Base-by-base conservation (phyloP, 345 rosid species). In the Turnera subulata region DNA sequence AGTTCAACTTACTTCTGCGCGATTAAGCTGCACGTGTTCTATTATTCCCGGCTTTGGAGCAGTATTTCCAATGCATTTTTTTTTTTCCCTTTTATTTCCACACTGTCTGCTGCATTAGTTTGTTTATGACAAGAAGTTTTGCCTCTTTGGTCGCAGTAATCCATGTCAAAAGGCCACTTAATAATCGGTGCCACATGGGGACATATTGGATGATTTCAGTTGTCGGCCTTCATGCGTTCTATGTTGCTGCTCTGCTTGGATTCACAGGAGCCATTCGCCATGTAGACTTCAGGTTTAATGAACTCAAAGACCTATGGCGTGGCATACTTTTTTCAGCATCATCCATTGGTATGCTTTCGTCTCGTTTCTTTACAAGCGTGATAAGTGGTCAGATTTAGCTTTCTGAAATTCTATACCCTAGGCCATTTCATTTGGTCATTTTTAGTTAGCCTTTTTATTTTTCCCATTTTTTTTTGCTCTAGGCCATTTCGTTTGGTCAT, bases 261-360 rank as follows among this genome's bases (percentile, higher is more conserved):
- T 82, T 85, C 62, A 80, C 86, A 8, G 62, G 78, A 52, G 83
- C 85, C 0, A 67, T 88, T 65, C 82, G 81, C 35, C 98, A 85
- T 67, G 73, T 91, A 52, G 95, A 91, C 69, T 91, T 91, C 67
- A 77, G 86, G 39, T 91, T 91, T 72, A 81, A 88, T 51, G 95
- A 91, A 69, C 81, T 91, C 70, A 88, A 61, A 76, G 92, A 91
- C 74, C 88, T 85, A 46, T 85, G 89, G 98, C 70, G 68, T 58
- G 98, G 94, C 43, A 88, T 88, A 52, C 78, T 82, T 33, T 76
- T 91, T 68, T 79, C 96, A 53, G 80, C 82, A 29, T 65, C 70
- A 62, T 69, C 88, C 38, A 70, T 91, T 13, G 79, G 90, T 91
- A 84, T 62, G n/a, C 13, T 33, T 56, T 55, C 59, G 6, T 64